Percentiles rank a stretch among this genome's conserved stretches.
Conservation (phyloP, 2,329 filamentous ascomycete genomes). For the Nannizziopsis arthrosporioides region DNA sequence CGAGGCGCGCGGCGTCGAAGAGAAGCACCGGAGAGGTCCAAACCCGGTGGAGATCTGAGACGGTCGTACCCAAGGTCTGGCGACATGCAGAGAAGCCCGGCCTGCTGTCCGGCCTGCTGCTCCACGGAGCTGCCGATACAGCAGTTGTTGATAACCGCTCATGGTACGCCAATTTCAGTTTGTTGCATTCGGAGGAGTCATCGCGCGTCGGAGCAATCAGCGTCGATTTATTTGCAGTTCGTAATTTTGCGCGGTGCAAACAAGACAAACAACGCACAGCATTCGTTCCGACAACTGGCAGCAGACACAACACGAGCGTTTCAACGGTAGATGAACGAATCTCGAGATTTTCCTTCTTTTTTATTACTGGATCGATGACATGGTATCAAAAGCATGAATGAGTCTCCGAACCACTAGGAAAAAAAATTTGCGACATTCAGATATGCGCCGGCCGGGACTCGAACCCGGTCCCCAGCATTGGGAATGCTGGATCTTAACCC, state of each 20-base stretch:
- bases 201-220: constrained; percentile 6
- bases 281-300: no score
- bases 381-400: not conserved
- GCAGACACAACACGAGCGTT: no score
- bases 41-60: not conserved
- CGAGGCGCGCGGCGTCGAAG: constrained; percentile 8
- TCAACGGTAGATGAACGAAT: no score
- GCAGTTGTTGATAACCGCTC: constrained; percentile 8
- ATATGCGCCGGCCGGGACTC: constrained; percentile 13
- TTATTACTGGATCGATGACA: not conserved
- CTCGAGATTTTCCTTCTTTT: no score
- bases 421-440: not conserved
- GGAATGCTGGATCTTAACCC: constrained; percentile 13
- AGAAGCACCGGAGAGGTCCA: constrained; percentile 9
- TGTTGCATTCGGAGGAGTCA: not conserved
- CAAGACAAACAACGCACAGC: constrained; percentile 4
- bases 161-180: constrained; percentile 5
- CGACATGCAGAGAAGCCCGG: constrained; percentile 2
- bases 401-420: not conserved
- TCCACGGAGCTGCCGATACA: constrained; percentile 7
- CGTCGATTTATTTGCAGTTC: not conserved
- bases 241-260: constrained; percentile 10
- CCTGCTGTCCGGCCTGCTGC: constrained; percentile 7
- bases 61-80: constrained; percentile 3
- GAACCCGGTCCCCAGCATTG: constrained; percentile 13